Conservation (phyloP, 352 stramenopile genomes). For the Plasmopara halstedii region DNA sequence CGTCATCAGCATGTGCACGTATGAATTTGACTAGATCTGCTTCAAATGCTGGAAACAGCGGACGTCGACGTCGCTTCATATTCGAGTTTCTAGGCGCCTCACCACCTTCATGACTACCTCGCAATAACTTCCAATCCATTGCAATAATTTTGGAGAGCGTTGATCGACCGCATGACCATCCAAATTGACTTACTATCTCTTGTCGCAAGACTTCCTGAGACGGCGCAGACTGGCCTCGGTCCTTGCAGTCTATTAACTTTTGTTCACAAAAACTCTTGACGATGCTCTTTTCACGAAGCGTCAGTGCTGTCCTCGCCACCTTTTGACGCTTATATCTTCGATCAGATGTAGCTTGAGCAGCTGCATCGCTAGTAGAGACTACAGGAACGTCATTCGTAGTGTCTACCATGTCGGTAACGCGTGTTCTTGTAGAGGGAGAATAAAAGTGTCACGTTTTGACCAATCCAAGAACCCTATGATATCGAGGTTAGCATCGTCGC, state of each 20-base stretch:
- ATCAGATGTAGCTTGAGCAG: not conserved
- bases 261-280: conserved; percentile 76
- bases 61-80: conserved; percentile 70
- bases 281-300: conserved; percentile 59
- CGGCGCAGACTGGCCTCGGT: conserved; percentile 39
- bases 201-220: conserved; percentile 54
- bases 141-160: conserved; percentile 71
- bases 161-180: conserved; percentile 57
- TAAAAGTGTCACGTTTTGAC: conserved; percentile 1
- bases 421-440: conserved; percentile 21
- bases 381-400: not conserved
- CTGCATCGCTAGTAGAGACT: not conserved
- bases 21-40: conserved; percentile 57
- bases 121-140: conserved; percentile 54
- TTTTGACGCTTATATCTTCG: conserved; percentile 21
- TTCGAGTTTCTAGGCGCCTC: conserved; percentile 47
- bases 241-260: conserved; percentile 47
- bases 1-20: conserved; percentile 13
- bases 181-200: conserved; percentile 46
- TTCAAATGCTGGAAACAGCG: conserved; percentile 64
- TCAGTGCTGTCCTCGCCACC: conserved; percentile 40
- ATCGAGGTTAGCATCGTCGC: conserved; percentile 12
- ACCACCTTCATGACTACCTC: conserved; percentile 16
- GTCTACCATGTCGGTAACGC: conserved; percentile 9
- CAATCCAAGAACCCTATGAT: conserved; percentile 7